A percentile compares a stretch with the other conserved stretches of the same genome.
Conservation (phyloP, 192 early-diverging fungal species). For the Spinellus fusiger region DNA sequence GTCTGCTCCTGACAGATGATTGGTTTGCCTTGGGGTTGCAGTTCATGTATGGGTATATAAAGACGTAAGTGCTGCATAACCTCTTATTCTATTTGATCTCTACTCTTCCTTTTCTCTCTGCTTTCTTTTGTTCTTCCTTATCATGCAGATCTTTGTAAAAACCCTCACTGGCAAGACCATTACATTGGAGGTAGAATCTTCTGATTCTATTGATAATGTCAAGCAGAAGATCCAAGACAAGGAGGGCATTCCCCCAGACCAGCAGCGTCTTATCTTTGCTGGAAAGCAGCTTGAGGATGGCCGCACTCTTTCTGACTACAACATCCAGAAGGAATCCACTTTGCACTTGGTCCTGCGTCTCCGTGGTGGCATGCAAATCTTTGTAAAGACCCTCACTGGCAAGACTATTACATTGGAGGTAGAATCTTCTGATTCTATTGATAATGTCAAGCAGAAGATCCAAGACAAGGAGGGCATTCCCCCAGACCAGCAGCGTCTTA, state of each 20-base stretch:
- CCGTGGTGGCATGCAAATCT: conserved; percentile 77
- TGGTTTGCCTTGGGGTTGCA: too few relatives aligned
- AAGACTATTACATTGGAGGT: conserved; percentile 89
- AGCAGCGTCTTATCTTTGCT: conserved; percentile 70
- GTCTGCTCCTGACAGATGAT: neutral
- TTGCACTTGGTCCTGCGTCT: conserved; percentile 63
- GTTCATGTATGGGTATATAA: neutral
- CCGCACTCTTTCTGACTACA: conserved; percentile 59
- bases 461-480: conserved; percentile 73
- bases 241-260: conserved; percentile 85
- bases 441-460: conserved; percentile 69
- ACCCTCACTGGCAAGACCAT: conserved; percentile 96
- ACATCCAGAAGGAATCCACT: conserved; percentile 65
- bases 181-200: conserved; percentile 83
- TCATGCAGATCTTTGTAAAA: conserved; percentile 72
- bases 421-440: conserved; percentile 88
- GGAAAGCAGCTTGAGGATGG: conserved; percentile 74
- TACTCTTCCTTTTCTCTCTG: neutral
- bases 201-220: conserved; percentile 73
- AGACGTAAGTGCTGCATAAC: neutral
- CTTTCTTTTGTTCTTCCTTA: conserved; percentile 6
- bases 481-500: conserved; percentile 73
- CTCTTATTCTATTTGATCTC: neutral
- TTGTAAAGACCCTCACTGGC: conserved; percentile 83
- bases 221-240: conserved; percentile 95